phyloP scores from a whole-genome alignment of 805 yeast species.

The Metschnikowia continentalis region DNA sequence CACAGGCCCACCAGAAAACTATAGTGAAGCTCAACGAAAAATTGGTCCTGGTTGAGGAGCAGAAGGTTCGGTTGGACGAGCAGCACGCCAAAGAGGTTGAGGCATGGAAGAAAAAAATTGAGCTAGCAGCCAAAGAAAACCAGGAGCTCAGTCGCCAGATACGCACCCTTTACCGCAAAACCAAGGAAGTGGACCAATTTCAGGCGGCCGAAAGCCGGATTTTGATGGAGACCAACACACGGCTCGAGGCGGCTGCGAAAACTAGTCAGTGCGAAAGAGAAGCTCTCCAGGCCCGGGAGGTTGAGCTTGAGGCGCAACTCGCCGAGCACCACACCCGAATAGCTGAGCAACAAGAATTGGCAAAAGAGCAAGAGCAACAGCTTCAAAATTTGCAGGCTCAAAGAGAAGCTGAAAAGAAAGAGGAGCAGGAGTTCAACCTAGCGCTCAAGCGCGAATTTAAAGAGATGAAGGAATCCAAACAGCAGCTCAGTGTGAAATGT shows the following conservation, averaged over 20 bases:
- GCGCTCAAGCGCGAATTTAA: constrained; percentile 2
- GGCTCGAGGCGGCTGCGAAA: constrained; percentile 2
- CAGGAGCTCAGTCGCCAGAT: constrained; percentile 6
- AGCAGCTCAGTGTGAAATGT: background rate
- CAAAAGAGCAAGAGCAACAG: background rate
- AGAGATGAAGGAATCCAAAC: constrained; percentile 1
- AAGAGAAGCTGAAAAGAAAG: background rate
- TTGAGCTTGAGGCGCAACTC: background rate
- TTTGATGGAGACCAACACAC: constrained; percentile 2
- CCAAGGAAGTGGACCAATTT: constrained; percentile 6
- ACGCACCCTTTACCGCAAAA: constrained; percentile 1
- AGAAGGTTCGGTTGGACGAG: background rate
- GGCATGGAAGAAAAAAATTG: background rate
- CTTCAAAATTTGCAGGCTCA: background rate
- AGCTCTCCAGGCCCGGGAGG: background rate
- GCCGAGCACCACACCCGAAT: background rate
- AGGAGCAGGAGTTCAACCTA: constrained; percentile 1
- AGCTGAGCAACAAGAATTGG: background rate
- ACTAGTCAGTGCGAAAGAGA: background rate
- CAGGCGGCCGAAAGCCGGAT: constrained; percentile 7
- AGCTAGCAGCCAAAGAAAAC: background rate
- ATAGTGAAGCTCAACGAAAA: background rate
- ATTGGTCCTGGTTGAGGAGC: constrained; percentile 3
- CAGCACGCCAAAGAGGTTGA: background rate
- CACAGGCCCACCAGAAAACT: background rate